These are phyloP conservation scores for Urtica urens DNA, from an alignment of 306 rosid genomes.

Conservation along the genomic window DNA sequence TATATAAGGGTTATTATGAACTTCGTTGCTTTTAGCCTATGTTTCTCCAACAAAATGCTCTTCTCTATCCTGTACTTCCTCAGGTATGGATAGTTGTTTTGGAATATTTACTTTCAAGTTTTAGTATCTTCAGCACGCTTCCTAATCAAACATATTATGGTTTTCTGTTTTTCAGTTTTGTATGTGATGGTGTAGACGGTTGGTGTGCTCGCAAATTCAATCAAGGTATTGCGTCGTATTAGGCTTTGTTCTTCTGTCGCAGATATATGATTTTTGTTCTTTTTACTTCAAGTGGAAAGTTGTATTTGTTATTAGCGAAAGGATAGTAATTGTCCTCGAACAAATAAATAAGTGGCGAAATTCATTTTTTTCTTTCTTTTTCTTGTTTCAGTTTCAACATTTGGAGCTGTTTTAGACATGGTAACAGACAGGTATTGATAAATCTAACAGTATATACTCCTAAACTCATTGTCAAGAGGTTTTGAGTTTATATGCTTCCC, in stretches of 20 bases:
- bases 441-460: too few relatives aligned
- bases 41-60: constrained; percentile 67
- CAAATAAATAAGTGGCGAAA: constrained; percentile 4
- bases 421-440: constrained; percentile 88
- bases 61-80: constrained; percentile 70
- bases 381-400: constrained; percentile 72
- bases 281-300: too few relatives aligned
- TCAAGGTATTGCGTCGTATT: constrained; percentile 49
- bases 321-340: neutral
- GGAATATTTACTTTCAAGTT: constrained; percentile 8
- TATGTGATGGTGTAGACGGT: constrained; percentile 90
- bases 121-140: constrained; percentile 7
- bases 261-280: neutral
- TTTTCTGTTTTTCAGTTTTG: constrained; percentile 56
- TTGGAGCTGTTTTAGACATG: constrained; percentile 99
- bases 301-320: constrained; percentile 7
- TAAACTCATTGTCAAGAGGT: too few relatives aligned
- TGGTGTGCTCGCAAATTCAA: constrained; percentile 99
- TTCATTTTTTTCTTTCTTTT: constrained; percentile 14
- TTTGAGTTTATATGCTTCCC: constrained; percentile 23
- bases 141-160: constrained; percentile 14
- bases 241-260: neutral
- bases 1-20: constrained; percentile 71
- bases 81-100: constrained; percentile 43
- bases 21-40: constrained; percentile 54